Evolutionary conservation across 2,329 filamentous ascomycete species (phyloP).

Genomic region (Botrytis galanthina): DNA sequence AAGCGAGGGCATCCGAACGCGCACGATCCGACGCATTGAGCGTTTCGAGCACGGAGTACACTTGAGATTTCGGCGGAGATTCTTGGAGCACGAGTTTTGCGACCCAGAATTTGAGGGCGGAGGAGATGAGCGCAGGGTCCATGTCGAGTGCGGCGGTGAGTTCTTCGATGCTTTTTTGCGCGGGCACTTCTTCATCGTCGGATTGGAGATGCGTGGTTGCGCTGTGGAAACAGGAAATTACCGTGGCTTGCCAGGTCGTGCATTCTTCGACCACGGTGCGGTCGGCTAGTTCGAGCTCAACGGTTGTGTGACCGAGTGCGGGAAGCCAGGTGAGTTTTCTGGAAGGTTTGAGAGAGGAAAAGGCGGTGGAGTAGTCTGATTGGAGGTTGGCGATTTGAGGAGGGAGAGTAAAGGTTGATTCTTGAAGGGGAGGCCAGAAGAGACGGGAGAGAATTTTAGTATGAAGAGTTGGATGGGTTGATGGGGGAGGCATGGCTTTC

Average conservation of each 20-base stretch:
- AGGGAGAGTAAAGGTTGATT: slow-evolving; percentile 67
- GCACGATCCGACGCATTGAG: slow-evolving; percentile 46
- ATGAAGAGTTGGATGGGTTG: slow-evolving; percentile 52
- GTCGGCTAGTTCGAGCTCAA: slow-evolving; percentile 81
- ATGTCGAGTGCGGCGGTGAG: slow-evolving; percentile 60
- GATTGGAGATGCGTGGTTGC: slow-evolving; percentile 28
- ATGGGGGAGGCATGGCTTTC: slow-evolving; percentile 35
- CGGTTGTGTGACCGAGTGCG: slow-evolving; percentile 72
- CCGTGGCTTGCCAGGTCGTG: slow-evolving; percentile 80
- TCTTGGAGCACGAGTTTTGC: slow-evolving; percentile 63
- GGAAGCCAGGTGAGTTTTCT: slow-evolving; percentile 89
- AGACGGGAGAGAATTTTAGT: slow-evolving; percentile 86
- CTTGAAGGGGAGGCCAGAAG: slow-evolving; percentile 84
- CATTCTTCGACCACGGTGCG: slow-evolving; percentile 70
- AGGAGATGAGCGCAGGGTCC: slow-evolving; percentile 67
- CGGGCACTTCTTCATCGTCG: slow-evolving; percentile 26
- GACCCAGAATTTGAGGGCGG: slow-evolving; percentile 71
- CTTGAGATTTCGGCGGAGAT: slow-evolving; percentile 44
- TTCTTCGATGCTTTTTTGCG: slow-evolving; percentile 49
- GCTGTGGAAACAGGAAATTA: slow-evolving; percentile 77
- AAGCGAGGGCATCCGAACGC: slow-evolving; percentile 34
- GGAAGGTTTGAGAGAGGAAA: slow-evolving; percentile 75
- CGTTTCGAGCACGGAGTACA: slow-evolving; percentile 67
- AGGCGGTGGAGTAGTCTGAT: slow-evolving; percentile 68
- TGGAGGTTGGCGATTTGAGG: slow-evolving; percentile 58